Conservation (phyloP, 495 filamentous ascomycete genomes). For the Podospora pseudoanserina region DNA sequence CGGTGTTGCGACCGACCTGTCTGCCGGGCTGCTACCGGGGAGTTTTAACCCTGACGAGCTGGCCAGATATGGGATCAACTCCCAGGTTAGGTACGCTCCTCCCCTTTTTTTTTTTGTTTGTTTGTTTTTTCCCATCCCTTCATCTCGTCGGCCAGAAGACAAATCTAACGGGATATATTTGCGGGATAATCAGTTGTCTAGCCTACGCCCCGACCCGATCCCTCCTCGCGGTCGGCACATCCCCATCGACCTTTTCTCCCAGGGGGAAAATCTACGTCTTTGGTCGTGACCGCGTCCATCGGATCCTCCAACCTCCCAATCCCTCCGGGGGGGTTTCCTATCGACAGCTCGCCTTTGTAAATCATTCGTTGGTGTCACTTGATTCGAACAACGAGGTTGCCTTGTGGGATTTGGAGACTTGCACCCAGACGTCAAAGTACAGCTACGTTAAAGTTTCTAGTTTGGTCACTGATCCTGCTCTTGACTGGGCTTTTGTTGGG, state of each 20-base stretch:
- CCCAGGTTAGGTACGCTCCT: slow-evolving; percentile 61
- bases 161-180: not conserved
- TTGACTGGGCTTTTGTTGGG: slow-evolving; percentile 88
- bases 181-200: slow-evolving; percentile 51
- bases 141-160: too few species aligned
- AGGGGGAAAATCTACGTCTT: slow-evolving; percentile 82
- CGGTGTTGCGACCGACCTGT: slow-evolving; percentile 86
- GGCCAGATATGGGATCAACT: slow-evolving; percentile 80
- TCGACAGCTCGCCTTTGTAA: slow-evolving; percentile 45
- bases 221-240: slow-evolving; percentile 87
- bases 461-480: slow-evolving; percentile 73
- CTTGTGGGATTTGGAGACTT: slow-evolving; percentile 68
- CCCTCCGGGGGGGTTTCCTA: slow-evolving; percentile 14
- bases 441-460: slow-evolving; percentile 69
- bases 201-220: slow-evolving; percentile 93
- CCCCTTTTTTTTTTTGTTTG: not conserved
- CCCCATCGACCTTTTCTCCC: slow-evolving; percentile 69
- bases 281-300: slow-evolving; percentile 74
- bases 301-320: slow-evolving; percentile 61
- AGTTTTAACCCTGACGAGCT: slow-evolving; percentile 81
- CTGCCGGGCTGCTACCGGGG: slow-evolving; percentile 67
- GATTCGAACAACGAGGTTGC: slow-evolving; percentile 80
- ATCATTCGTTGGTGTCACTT: slow-evolving; percentile 74
- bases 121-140: not conserved
- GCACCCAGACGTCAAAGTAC: slow-evolving; percentile 57